Evolutionary conservation across 192 early-diverging fungal species (phyloP).

Genomic region (Mycoemilia scoparia): DNA sequence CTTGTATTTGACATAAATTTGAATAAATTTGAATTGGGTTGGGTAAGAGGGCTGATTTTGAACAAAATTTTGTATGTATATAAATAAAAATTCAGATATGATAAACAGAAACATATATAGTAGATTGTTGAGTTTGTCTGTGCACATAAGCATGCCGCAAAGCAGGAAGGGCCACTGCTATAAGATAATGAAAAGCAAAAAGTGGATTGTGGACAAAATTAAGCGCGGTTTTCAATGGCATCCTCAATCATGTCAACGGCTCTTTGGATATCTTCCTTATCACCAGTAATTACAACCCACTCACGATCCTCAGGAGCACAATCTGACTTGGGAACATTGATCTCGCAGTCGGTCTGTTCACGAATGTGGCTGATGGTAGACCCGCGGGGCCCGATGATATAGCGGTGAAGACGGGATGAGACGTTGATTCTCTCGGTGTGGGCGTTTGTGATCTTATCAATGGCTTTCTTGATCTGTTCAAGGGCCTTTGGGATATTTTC

Average conservation of each 20-base stretch:
- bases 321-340: constrained; percentile 36
- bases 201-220: too few relatives aligned
- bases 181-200: too few relatives aligned
- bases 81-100: too few relatives aligned
- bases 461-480: constrained; percentile 7
- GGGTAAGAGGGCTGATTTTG: too few relatives aligned
- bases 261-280: constrained; percentile 7
- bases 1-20: too few relatives aligned
- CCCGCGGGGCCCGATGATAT: constrained; percentile 61
- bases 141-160: too few relatives aligned
- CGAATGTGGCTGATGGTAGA: constrained; percentile 52
- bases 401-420: constrained; percentile 33
- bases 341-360: constrained; percentile 35
- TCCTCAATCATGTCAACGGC: constrained; percentile 17
- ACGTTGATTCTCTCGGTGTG: constrained; percentile 24
- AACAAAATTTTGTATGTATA: too few relatives aligned
- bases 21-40: too few relatives aligned
- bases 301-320: constrained; percentile 7
- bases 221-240: constrained; percentile 18
- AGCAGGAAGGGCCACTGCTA: too few relatives aligned
- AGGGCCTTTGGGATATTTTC: constrained; percentile 23
- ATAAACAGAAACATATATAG: too few relatives aligned
- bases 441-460: not conserved
- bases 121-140: too few relatives aligned
- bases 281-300: constrained; percentile 13